These are phyloP conservation scores for Sanghuangporus weigelae DNA, from an alignment of 1,284 basidiomycete species.

Conservation along the genomic window DNA sequence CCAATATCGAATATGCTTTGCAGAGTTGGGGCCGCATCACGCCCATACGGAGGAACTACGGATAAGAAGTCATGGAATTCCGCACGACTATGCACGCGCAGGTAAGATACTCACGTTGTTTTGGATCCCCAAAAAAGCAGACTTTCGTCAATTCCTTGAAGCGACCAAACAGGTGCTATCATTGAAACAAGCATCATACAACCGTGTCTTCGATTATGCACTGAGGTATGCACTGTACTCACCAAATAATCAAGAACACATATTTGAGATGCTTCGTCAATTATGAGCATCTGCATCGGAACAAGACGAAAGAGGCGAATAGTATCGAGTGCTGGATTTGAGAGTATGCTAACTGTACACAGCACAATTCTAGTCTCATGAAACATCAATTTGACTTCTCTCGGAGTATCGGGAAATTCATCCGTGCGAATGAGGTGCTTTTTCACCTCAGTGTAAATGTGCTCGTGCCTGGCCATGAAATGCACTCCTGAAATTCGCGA, in stretches of 20 bases:
- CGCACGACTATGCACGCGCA: not conserved
- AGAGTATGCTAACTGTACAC: conserved; percentile 40
- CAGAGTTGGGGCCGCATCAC: conserved; percentile 34
- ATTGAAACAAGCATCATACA: not conserved
- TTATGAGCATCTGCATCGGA: conserved; percentile 35
- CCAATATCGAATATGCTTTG: conserved; percentile 43
- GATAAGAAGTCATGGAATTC: not conserved
- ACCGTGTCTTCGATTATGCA: not conserved
- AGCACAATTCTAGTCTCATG: conserved; percentile 31
- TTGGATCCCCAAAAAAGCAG: conserved; percentile 42
- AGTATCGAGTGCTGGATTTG: conserved; percentile 31
- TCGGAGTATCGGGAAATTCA: conserved; percentile 24
- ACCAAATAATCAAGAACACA: conserved; percentile 40
- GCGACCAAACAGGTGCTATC: conserved; percentile 32
- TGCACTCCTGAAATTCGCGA: not conserved
- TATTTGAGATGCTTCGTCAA: conserved; percentile 48
- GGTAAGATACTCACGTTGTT: conserved; percentile 32
- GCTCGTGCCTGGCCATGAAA: conserved; percentile 37
- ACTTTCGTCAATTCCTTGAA: conserved; percentile 32
- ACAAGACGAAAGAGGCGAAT: conserved; percentile 30
- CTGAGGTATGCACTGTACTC: conserved; percentile 13
- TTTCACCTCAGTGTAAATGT: conserved; percentile 33
- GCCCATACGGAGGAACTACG: conserved; percentile 35
- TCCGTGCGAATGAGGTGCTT: conserved; percentile 34
- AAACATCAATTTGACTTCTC: conserved; percentile 17